Evolutionary conservation across 1,139 yeast genomes (phyloP).

Genomic region (Nakaseomyces kungkrabaensis): DNA sequence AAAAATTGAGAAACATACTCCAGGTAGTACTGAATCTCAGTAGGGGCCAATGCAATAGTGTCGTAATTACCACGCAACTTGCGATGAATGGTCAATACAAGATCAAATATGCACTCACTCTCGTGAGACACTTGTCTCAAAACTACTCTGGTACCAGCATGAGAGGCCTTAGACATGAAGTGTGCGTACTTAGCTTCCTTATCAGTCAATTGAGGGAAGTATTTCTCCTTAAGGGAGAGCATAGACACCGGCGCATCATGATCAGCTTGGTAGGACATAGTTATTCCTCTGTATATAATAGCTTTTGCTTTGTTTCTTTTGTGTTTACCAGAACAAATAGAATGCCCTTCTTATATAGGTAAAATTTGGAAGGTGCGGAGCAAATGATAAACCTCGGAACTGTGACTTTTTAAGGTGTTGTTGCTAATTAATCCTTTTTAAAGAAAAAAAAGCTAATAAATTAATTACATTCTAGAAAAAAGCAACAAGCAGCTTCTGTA

Average conservation of each 20-base stretch:
- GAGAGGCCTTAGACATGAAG: conserved; percentile 71
- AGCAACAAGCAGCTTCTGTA: too few relatives aligned
- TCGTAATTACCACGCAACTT: conserved; percentile 45
- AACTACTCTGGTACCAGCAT: conserved; percentile 71
- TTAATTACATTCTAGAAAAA: too few relatives aligned
- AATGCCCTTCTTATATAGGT: too few relatives aligned
- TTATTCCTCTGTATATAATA: background rate
- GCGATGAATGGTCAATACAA: conserved; percentile 49
- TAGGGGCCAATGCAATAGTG: conserved; percentile 23
- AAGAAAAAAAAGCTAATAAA: too few relatives aligned
- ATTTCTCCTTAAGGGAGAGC: conserved; percentile 37
- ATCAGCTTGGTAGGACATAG: conserved; percentile 15
- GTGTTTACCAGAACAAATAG: too few relatives aligned
- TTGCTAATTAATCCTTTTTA: too few relatives aligned
- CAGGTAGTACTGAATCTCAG: conserved; percentile 39
- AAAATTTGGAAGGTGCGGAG: too few relatives aligned
- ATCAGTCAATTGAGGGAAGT: conserved; percentile 41
- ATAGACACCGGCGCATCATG: conserved; percentile 24
- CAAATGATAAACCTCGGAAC: too few relatives aligned
- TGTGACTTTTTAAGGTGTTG: too few relatives aligned
- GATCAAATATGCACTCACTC: conserved; percentile 62
- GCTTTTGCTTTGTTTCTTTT: background rate
- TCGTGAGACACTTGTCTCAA: conserved; percentile 79
- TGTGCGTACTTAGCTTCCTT: conserved; percentile 67
- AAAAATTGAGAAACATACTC: conserved; percentile 77